Conservation (phyloP, 257 asterid genomes). For the Solanum clarkiae region DNA sequence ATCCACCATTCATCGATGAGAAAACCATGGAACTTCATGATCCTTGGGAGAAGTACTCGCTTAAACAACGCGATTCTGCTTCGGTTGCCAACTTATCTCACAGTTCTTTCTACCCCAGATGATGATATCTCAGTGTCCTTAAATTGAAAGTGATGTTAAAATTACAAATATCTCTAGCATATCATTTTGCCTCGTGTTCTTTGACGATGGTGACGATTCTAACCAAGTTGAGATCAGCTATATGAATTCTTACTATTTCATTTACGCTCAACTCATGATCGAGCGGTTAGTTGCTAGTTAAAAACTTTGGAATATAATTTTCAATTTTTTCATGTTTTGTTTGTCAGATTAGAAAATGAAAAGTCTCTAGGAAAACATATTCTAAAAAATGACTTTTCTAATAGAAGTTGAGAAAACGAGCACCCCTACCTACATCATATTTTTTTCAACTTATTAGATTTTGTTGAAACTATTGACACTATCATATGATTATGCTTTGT, state of each 20-base stretch:
- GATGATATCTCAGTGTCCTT: background rate
- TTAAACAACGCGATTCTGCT: background rate
- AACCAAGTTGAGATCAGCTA: background rate
- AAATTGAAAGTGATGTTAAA: background rate
- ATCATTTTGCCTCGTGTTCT: background rate
- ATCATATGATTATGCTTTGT: no score
- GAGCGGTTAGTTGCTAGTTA: background rate
- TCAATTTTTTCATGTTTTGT: background rate
- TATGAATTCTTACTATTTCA: background rate
- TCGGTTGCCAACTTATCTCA: slow-evolving; percentile 19
- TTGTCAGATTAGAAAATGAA: background rate
- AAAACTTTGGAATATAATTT: background rate
- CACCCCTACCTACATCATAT: no score
- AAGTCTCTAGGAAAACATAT: background rate
- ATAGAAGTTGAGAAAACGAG: background rate
- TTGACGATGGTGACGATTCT: no score
- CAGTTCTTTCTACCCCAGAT: slow-evolving; percentile 24
- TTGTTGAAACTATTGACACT: no score
- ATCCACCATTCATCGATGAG: slow-evolving; percentile 21
- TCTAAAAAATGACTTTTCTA: background rate
- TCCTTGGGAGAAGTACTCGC: slow-evolving; percentile 7
- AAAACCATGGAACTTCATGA: slow-evolving; percentile 22
- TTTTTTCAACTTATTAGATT: no score
- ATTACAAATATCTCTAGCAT: background rate
- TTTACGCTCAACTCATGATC: background rate